Base-by-base conservation (phyloP, 2,329 filamentous ascomycete genomes). In the Talaromyces verruculosus region DNA sequence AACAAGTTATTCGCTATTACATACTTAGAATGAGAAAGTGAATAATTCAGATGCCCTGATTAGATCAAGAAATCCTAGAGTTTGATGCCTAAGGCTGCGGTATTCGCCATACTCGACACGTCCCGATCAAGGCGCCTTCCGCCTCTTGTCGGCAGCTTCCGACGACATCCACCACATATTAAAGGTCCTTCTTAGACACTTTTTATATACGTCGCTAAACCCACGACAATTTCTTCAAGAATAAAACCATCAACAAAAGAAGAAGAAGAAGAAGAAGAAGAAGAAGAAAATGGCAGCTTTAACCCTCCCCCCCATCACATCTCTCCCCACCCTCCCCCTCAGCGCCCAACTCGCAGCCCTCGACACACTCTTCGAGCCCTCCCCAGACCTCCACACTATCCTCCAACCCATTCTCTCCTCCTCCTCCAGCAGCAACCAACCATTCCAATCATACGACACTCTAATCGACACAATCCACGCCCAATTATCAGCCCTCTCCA, bases 291-390 rank as follows among this genome's bases (percentile, higher is more conserved):
- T n/a, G n/a, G n/a, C n/a, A n/a, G n/a, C n/a, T n/a, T n/a, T n/a
- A n/a, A n/a, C n/a, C n/a, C n/a, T n/a, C n/a, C n/a, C n/a, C n/a
- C 75, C 83, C 33, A 82, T 89, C 71, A 75, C 81, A 55, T 78
- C 80, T 15, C 80, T 96, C 45, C 80, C 84, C 30, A 78, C 80
- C 57, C 84, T 89, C 59, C 75, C 87, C 19, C 83, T 86, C 35
- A 72, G 82, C 33, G 80, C 84, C 22, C 84, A 90, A 45, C 70
- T 77, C 59, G 71, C 71, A 53, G 71, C 88, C 60, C 85, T 97
- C 59, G 91, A 96, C 78, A 84, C 88, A 3, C 88, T 97, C 67
- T 97, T 97, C 78, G 93, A 97, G 76, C 91, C 91, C 17, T 93
- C 89, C 63, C 81, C 85, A 0, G 86, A 89, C 61, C 87, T 97